A percentile compares a stretch with the other conserved stretches of the same genome.
These are phyloP conservation scores for Sherardia arvensis DNA, from an alignment of 257 asterid genomes.

Conservation along the genomic window DNA sequence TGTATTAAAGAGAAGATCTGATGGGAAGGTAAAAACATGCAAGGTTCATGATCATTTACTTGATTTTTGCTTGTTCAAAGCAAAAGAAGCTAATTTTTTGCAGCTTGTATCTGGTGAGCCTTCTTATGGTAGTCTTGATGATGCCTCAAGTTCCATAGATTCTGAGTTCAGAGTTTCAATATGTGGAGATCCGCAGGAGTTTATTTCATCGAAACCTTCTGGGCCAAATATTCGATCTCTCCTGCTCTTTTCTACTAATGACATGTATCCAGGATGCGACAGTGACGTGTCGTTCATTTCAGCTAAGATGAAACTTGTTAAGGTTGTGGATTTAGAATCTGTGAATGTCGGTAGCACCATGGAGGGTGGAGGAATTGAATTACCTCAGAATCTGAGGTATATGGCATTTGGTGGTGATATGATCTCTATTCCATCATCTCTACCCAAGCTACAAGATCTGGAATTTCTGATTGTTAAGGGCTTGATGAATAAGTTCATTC, in stretches of 20 bases:
- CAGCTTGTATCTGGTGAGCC: neutral
- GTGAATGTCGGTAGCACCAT: neutral
- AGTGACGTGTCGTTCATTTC: conserved; percentile 3
- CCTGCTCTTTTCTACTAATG: neutral
- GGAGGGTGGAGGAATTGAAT: neutral
- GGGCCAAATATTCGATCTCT: conserved; percentile 7
- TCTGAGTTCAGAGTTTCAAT: conserved; percentile 1
- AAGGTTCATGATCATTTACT: neutral
- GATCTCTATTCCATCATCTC: neutral
- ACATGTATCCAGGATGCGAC: conserved; percentile 4
- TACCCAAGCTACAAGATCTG: neutral
- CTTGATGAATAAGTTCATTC: neutral
- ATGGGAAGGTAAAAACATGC: conserved; percentile 9
- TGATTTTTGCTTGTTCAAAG: neutral
- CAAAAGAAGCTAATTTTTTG: conserved; percentile 4
- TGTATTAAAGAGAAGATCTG: neutral
- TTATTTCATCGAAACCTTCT: neutral
- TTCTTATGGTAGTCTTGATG: neutral
- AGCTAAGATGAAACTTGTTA: neutral
- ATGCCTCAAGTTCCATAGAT: neutral
- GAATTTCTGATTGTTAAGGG: neutral
- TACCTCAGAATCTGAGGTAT: neutral
- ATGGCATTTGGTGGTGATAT: neutral
- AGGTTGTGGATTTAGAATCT: conserved; percentile 1
- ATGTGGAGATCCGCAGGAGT: neutral